Evolutionary conservation across 2,329 filamentous ascomycete genomes (phyloP).

Genomic region (Aspergillus awamori): DNA sequence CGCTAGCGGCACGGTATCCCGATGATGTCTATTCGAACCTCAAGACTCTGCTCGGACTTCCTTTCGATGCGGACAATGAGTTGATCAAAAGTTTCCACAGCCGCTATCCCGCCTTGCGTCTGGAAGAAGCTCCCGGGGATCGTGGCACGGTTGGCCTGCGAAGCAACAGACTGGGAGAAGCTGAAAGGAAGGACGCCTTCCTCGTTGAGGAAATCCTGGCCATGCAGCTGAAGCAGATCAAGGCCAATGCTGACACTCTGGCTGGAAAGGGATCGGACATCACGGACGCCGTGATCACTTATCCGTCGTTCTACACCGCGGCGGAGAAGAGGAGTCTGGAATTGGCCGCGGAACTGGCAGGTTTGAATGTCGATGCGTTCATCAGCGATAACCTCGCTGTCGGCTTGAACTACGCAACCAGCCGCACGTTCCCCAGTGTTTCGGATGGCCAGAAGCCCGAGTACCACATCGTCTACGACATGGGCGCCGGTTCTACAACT

Average conservation of each 20-base stretch:
- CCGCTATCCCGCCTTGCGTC: slow-evolving; percentile 76
- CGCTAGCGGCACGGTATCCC: slow-evolving; percentile 83
- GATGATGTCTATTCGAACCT: slow-evolving; percentile 93
- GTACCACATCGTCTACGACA: slow-evolving; percentile 91
- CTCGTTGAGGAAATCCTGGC: slow-evolving; percentile 91
- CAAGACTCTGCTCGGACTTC: slow-evolving; percentile 83
- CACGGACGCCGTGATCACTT: slow-evolving; percentile 81
- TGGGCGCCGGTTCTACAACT: slow-evolving; percentile 93
- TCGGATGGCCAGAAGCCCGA: slow-evolving; percentile 84
- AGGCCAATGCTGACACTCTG: slow-evolving; percentile 80
- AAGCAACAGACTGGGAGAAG: slow-evolving; percentile 68
- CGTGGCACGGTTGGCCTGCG: slow-evolving; percentile 79
- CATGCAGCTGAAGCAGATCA: slow-evolving; percentile 93
- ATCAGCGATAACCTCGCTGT: slow-evolving; percentile 91
- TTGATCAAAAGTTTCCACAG: slow-evolving; percentile 70
- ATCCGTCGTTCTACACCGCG: slow-evolving; percentile 85
- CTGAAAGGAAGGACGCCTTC: slow-evolving; percentile 65
- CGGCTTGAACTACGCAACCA: slow-evolving; percentile 92
- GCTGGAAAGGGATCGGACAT: slow-evolving; percentile 75
- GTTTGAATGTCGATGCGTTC: slow-evolving; percentile 79
- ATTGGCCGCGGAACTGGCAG: slow-evolving; percentile 82
- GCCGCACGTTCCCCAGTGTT: slow-evolving; percentile 82
- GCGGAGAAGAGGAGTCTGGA: slow-evolving; percentile 88
- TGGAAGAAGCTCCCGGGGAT: slow-evolving; percentile 56
- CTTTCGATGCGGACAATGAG: slow-evolving; percentile 46